A percentile compares a stretch with the other conserved stretches of the same genome.
Conservation (phyloP, 306 rosid genomes). For the Carpinus fangiana region DNA sequence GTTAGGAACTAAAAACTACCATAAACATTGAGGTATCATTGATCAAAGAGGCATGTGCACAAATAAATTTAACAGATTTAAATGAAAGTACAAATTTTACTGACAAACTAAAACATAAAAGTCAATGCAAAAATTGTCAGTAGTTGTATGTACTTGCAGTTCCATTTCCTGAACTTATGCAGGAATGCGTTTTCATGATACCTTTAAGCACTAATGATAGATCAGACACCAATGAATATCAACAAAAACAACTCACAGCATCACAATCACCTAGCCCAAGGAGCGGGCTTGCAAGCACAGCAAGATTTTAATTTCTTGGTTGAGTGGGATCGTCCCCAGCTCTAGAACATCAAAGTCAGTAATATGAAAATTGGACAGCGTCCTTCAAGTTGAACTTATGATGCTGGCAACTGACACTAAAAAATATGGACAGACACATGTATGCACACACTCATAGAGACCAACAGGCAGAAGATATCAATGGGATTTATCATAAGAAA, state of each 20-base stretch:
- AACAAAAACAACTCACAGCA: background rate
- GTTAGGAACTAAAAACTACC: background rate
- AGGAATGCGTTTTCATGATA: background rate
- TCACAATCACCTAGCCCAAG: too few species aligned
- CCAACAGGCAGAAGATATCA: background rate
- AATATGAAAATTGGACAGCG: background rate
- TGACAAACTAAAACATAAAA: background rate
- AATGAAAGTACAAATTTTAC: background rate
- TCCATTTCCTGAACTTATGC: background rate
- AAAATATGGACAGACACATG: background rate
- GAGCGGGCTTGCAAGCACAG: background rate
- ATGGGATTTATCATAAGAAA: constrained; percentile 7
- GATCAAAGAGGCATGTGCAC: background rate
- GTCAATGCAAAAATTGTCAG: background rate
- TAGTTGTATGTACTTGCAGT: background rate
- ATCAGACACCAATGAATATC: background rate
- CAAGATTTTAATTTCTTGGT: background rate
- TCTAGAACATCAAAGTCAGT: background rate
- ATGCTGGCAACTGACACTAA: background rate
- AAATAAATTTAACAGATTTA: background rate
- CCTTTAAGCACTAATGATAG: background rate
- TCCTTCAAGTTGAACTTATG: background rate
- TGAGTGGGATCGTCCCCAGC: background rate
- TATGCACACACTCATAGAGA: background rate
- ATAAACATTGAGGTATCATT: background rate